A percentile compares a stretch with the other conserved stretches of the same genome.
These are phyloP conservation scores for Geotrichum australiense DNA, from an alignment of 1,139 yeast species.

Conservation along the genomic window DNA sequence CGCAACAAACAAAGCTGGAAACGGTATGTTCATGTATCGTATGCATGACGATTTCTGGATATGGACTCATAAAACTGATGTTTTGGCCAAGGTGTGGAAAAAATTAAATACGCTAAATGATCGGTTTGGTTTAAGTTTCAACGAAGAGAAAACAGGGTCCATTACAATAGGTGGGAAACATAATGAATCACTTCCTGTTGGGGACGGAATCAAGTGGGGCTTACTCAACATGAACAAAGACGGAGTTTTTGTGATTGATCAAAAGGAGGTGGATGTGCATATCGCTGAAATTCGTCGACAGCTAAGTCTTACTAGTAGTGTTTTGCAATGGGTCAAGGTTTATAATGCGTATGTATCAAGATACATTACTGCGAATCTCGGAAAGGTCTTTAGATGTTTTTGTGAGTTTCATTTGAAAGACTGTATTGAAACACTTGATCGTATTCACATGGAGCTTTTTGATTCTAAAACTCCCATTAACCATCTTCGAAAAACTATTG, in stretches of 20 bases:
- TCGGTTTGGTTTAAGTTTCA: slow-evolving; percentile 20
- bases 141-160: slow-evolving; percentile 22
- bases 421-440: slow-evolving; percentile 17
- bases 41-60: slow-evolving; percentile 23
- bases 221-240: slow-evolving; percentile 15
- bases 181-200: slow-evolving; percentile 16
- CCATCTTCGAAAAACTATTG: slow-evolving; percentile 5
- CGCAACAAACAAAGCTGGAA: slow-evolving; percentile 17
- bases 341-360: slow-evolving; percentile 20
- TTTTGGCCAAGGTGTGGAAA: slow-evolving; percentile 21
- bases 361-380: slow-evolving; percentile 19
- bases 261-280: slow-evolving; percentile 16
- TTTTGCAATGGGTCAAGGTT: slow-evolving; percentile 19
- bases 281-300: slow-evolving; percentile 19
- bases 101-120: slow-evolving; percentile 16
- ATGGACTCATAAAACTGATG: slow-evolving; percentile 17
- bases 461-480: slow-evolving; percentile 9
- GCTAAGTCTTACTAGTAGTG: slow-evolving; percentile 13
- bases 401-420: slow-evolving; percentile 19
- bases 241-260: slow-evolving; percentile 18
- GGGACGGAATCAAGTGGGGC: slow-evolving; percentile 20
- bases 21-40: slow-evolving; percentile 20
- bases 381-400: slow-evolving; percentile 17
- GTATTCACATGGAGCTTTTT: slow-evolving; percentile 18
- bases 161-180: slow-evolving; percentile 10